Evolutionary conservation across 768 basidiomycete species (phyloP), one percentile per base, ranked within the genome.

Genomic region (Harrya chromipes): DNA sequence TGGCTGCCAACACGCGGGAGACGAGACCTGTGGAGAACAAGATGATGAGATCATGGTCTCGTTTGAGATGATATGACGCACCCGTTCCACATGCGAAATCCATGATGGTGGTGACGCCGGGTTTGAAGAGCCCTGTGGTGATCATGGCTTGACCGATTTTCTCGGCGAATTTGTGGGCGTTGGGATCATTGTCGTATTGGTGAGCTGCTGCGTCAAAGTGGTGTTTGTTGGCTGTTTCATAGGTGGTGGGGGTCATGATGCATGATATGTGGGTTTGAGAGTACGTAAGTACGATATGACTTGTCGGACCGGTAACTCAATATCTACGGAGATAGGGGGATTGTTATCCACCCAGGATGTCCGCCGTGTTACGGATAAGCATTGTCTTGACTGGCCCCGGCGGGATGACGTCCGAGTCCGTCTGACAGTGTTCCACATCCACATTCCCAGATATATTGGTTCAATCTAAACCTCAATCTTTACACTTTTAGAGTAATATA

Each of bases 51-150:
- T 31, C 14, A 6, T 2, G 29, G 7, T 27, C 26, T 27, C 26
- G 6, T 31, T 33, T 9, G 33, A 14, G 16, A 33, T 14, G 33
- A 4, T 4, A 5, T 14, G 36, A 49, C 42, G 27, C 19, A 50
- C 85, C 87, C 52, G 79, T 79, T 12, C 87, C 86, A 61, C 87
- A 90, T 5, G 87, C 87, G 59, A 78, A 90, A 56, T 90, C 88
- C 75, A 90, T 72, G 16, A 84, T 72, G 6, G 66, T 71, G 6
- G 87, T 88, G 6, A 56, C 59, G 24, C 80, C 74, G 38, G 78
- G 77, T 46, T 82, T 71, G 56, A 90, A 83, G 0, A 69, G 53
- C 53, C 77, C 79, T 3, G 55, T 57, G 33, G 62, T 42, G n/a
- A 53, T 38, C 50, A 77, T 71, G 2, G 61, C 65, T 14, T 42